phyloP scores from a whole-genome alignment of 1,284 basidiomycete species.

The Ustilago crameri region DNA sequence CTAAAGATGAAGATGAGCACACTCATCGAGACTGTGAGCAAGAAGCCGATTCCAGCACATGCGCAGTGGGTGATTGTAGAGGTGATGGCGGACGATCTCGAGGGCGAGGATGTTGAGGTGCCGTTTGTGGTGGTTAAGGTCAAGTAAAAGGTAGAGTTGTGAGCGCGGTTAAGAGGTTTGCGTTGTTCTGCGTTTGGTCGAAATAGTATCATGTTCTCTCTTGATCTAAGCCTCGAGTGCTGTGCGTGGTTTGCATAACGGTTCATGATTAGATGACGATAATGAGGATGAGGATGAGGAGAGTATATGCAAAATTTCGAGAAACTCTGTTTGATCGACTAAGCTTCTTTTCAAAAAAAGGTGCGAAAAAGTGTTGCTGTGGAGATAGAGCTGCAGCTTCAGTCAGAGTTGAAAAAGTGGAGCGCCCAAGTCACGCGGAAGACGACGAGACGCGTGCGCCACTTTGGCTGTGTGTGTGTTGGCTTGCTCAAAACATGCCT shows the following conservation, averaged over 20 bases:
- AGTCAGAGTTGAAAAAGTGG: not conserved
- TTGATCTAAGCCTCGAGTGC: no score
- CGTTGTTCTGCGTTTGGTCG: not conserved
- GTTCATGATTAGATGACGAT: no score
- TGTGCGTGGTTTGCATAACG: no score
- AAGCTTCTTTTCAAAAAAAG: no score
- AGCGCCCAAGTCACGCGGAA: slow-evolving; percentile 8
- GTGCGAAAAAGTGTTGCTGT: slow-evolving; percentile 9
- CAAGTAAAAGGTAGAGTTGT: slow-evolving; percentile 23
- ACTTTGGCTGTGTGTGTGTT: no score
- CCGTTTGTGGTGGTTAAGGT: slow-evolving; percentile 63
- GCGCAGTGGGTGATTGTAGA: slow-evolving; percentile 87
- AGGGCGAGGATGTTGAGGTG: slow-evolving; percentile 76
- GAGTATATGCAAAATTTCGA: no score
- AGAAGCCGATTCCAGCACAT: slow-evolving; percentile 61
- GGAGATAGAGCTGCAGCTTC: not conserved
- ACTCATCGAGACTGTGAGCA: slow-evolving; percentile 87
- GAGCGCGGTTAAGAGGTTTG: not conserved
- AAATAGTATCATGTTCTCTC: no score
- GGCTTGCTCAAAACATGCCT: slow-evolving; percentile 5
- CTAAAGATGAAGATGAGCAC: slow-evolving; percentile 76
- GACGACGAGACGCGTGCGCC: slow-evolving; percentile 3
- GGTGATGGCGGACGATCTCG: slow-evolving; percentile 90
- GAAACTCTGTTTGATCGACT: not conserved
- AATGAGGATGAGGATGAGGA: no score